Evolutionary conservation across 345 rosid genomes (phyloP).

Genomic region (Pseudoturritis turrita): DNA sequence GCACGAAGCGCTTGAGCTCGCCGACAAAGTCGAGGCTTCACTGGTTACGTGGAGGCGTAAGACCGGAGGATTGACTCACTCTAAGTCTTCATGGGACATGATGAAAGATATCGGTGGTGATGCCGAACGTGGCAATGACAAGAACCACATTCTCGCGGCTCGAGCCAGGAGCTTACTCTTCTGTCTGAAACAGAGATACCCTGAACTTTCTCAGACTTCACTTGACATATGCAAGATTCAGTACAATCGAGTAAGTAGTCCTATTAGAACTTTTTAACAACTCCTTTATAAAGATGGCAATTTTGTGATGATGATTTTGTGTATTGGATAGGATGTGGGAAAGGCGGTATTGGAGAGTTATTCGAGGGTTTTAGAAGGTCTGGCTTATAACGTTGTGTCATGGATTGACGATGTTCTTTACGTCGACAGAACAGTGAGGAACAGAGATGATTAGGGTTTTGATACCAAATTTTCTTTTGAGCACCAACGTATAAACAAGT

Average conservation of each 20-base stretch:
- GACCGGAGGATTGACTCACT: slow-evolving; percentile 63
- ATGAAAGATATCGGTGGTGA: slow-evolving; percentile 79
- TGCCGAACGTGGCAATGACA: slow-evolving; percentile 56
- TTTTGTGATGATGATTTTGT: too few relatives aligned
- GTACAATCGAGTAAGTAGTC: slow-evolving; percentile 52
- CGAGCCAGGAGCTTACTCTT: slow-evolving; percentile 80
- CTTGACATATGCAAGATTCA: slow-evolving; percentile 95
- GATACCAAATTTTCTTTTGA: not conserved
- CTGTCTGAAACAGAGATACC: slow-evolving; percentile 80
- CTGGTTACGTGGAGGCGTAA: slow-evolving; percentile 94
- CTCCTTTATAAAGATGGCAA: not conserved
- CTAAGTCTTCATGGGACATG: slow-evolving; percentile 83
- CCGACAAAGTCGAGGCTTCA: slow-evolving; percentile 77
- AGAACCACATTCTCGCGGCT: slow-evolving; percentile 69
- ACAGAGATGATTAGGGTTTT: slow-evolving; percentile 34
- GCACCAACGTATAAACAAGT: not conserved
- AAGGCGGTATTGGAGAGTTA: slow-evolving; percentile 89
- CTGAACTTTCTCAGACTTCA: slow-evolving; percentile 86
- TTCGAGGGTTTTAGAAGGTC: slow-evolving; percentile 83
- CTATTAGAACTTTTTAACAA: not conserved
- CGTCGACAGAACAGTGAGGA: slow-evolving; percentile 56
- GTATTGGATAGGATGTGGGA: slow-evolving; percentile 67
- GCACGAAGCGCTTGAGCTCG: slow-evolving; percentile 89
- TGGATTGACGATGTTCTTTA: slow-evolving; percentile 88
- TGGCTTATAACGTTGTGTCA: slow-evolving; percentile 84